Evolutionary conservation across 129 eudicot species (phyloP).

Genomic region (Glebionis coronaria): DNA sequence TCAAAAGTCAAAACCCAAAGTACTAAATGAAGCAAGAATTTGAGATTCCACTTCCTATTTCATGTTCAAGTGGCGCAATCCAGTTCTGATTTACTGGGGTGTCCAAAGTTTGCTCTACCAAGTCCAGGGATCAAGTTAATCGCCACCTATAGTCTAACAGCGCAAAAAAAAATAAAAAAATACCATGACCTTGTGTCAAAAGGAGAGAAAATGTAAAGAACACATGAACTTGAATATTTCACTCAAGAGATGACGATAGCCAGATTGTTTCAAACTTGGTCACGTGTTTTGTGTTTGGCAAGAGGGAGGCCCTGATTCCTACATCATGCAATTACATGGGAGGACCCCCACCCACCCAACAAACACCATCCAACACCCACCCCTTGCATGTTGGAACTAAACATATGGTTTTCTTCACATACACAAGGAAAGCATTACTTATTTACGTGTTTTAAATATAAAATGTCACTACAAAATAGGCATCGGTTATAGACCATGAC

Average conservation of each 20-base stretch:
- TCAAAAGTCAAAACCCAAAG: not conserved
- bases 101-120: too few species aligned
- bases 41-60: not conserved
- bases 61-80: not conserved
- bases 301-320: not conserved
- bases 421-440: slow-evolving; percentile 6
- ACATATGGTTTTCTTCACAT: slow-evolving; percentile 20
- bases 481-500: too few species aligned
- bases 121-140: too few species aligned
- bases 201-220: too few species aligned
- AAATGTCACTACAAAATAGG: too few species aligned
- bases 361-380: slow-evolving; percentile 17
- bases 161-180: too few species aligned
- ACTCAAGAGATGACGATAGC: not conserved
- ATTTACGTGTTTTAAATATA: too few species aligned
- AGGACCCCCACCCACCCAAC: slow-evolving; percentile 20
- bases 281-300: not conserved
- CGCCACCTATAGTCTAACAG: too few species aligned
- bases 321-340: slow-evolving; percentile 20
- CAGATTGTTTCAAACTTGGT: not conserved
- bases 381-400: slow-evolving; percentile 4
- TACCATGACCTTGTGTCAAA: too few species aligned
- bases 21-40: slow-evolving; percentile 10
- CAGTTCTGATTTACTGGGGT: too few species aligned
- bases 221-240: not conserved